Evolutionary conservation across 305 asterid genomes (phyloP), one percentile per base, ranked within the genome.

Genomic region (Solanum hybrid): DNA sequence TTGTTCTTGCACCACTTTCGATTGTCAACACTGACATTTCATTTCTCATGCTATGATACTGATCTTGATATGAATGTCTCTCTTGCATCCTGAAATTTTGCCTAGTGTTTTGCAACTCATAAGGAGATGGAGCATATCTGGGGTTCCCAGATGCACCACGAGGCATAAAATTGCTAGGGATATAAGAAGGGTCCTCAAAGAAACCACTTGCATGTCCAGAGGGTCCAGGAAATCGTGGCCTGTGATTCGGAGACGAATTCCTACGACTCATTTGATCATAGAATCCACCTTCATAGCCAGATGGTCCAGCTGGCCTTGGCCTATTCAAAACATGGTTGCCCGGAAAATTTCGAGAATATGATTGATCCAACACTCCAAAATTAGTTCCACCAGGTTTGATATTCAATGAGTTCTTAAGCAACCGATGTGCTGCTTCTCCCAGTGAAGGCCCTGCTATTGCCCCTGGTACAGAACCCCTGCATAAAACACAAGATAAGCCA

Each of bases 401-500:
- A 90, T 94, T 97, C 92, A 97, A 92, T 29, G 96, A 91, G 92
- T 94, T 94, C 85, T 94, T 95, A 90, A 97, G 94, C 92, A 97
- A 95, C 65, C 99, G 98, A 90, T 95, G 95, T 51, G 99, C 99
- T 79, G 99, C 99, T 93, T 95, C 98, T 87, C 99, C 99, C 93
- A 98, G 89, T n/a, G 91, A 77, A 73, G 96, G 96, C 90, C 99
- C 99, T 72, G 96, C 93, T 92, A 98, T 93, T 87, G 97, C 98
- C 86, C 98, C 98, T 8, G 97, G 93, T 87, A 95, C 95, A 84
- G 93, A 97, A 78, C 95, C 97, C 93, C 99, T 98, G 95, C 90
- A 73, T 29, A 90, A 92, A 93, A 24, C 90, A 12, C 89, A 73
- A 84, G 68, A 86, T 38, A 72, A 61, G 72, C 39, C 93, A 80